A percentile compares a stretch with the other conserved stretches of the same genome.
These are phyloP conservation scores for Bryoerythrophyllum caledonicum DNA, from an alignment of 225 moss, liverwort and hornwort species.

Conservation along the genomic window DNA sequence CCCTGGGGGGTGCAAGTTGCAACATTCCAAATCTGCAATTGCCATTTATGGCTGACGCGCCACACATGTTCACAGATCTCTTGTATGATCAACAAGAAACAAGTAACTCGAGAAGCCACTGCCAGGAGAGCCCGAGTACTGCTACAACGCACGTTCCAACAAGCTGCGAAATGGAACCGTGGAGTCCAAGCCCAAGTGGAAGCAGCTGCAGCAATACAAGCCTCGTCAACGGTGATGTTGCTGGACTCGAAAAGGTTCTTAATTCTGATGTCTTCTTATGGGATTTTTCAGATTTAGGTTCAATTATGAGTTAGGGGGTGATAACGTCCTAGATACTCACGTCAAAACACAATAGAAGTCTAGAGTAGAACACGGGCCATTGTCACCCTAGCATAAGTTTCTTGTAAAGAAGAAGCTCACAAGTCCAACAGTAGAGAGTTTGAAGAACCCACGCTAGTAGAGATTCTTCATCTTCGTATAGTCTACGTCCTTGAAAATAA, in stretches of 20 bases:
- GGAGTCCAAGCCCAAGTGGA: slow-evolving; percentile 65
- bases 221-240: slow-evolving; percentile 42
- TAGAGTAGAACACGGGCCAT: slow-evolving; percentile 6
- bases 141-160: slow-evolving; percentile 46
- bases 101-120: slow-evolving; percentile 47
- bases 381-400: slow-evolving; percentile 14
- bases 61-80: slow-evolving; percentile 51
- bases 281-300: slow-evolving; percentile 67
- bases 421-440: slow-evolving; percentile 15
- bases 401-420: slow-evolving; percentile 19
- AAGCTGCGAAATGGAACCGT: slow-evolving; percentile 62
- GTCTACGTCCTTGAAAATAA: slow-evolving; percentile 30
- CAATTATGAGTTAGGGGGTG: slow-evolving; percentile 48
- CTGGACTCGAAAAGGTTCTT: slow-evolving; percentile 65
- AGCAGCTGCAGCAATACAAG: slow-evolving; percentile 63
- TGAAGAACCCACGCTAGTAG: slow-evolving; percentile 18
- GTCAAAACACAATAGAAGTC: slow-evolving; percentile 1
- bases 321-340: neutral
- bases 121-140: slow-evolving; percentile 50
- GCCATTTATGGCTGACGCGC: slow-evolving; percentile 41
- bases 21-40: slow-evolving; percentile 38
- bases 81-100: slow-evolving; percentile 54
- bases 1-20: slow-evolving; percentile 32
- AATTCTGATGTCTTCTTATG: slow-evolving; percentile 67
- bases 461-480: slow-evolving; percentile 10